Evolutionary conservation across 2,329 filamentous ascomycete species (phyloP).

Genomic region (Nothopassalora personata): DNA sequence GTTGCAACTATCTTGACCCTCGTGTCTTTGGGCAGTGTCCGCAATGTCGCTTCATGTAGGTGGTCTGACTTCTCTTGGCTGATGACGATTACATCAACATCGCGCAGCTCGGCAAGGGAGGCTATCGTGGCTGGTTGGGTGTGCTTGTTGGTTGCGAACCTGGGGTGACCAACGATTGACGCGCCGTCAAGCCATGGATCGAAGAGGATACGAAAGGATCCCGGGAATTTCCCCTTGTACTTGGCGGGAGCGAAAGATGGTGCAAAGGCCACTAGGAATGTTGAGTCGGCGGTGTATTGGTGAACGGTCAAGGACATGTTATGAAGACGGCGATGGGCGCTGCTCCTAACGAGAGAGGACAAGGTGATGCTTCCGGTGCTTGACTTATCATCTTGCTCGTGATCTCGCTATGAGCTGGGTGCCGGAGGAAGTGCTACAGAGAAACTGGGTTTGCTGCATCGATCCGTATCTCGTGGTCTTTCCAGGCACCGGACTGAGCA

Average conservation of each 20-base stretch:
- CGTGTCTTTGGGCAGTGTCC: conserved; percentile 53
- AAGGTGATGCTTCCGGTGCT: not conserved
- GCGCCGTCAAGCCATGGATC: conserved; percentile 66
- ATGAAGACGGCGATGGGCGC: not conserved
- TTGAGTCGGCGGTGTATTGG: conserved; percentile 60
- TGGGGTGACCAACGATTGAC: conserved; percentile 55
- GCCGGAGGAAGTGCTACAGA: not conserved
- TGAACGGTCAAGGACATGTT: conserved; percentile 60
- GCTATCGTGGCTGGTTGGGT: conserved; percentile 52
- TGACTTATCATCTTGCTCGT: not conserved
- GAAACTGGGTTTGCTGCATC: not conserved
- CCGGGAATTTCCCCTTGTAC: conserved; percentile 38
- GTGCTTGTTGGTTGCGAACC: conserved; percentile 57
- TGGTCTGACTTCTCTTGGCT: conserved; percentile 63
- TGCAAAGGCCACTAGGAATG: conserved; percentile 60
- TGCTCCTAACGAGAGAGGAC: not conserved
- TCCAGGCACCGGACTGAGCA: not conserved
- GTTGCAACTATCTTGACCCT: conserved; percentile 62
- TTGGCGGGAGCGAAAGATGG: conserved; percentile 44
- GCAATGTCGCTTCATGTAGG: conserved; percentile 64
- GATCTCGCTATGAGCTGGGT: not conserved
- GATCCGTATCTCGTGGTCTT: not conserved
- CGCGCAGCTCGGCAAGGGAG: conserved; percentile 50
- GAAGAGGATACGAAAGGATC: conserved; percentile 61
- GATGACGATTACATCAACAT: conserved; percentile 54